phyloP scores from a whole-genome alignment of 2,329 filamentous ascomycete species.

The Akanthomyces muscarius region DNA sequence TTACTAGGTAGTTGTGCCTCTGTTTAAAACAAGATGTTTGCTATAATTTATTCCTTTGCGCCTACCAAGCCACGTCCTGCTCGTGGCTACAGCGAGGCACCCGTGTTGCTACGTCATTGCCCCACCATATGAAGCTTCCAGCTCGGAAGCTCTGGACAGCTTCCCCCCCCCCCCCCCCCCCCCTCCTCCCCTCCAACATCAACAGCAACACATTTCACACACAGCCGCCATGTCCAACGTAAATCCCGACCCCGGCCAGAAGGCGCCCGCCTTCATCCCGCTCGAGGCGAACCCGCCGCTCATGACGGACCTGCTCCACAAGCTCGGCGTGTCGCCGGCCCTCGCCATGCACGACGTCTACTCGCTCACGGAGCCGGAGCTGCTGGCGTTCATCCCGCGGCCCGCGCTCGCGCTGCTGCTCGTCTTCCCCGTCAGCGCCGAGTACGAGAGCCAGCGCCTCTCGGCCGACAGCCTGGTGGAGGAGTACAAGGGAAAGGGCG shows the following conservation, averaged over 20 bases:
- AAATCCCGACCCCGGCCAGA: constrained; percentile 37
- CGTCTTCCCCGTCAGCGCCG: constrained; percentile 78
- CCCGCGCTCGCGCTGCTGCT: constrained; percentile 85
- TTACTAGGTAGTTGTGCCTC: neutral
- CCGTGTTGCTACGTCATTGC: constrained; percentile 9
- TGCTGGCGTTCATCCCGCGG: constrained; percentile 82
- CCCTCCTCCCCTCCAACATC: neutral
- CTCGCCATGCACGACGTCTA: constrained; percentile 88
- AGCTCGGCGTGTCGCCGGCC: constrained; percentile 74
- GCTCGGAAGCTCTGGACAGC: neutral
- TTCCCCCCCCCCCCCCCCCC: neutral
- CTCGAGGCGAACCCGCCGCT: constrained; percentile 79
- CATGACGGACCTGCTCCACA: constrained; percentile 77
- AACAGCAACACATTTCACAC: neutral
- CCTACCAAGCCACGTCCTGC: neutral
- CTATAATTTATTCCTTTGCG: neutral
- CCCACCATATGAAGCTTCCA: constrained; percentile 15
- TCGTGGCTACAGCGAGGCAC: neutral
- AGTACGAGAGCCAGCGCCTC: constrained; percentile 72
- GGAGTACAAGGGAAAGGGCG: constrained; percentile 65
- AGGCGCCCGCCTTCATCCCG: constrained; percentile 50
- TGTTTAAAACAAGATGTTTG: neutral
- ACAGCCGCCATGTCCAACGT: constrained; percentile 31
- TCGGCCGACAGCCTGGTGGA: constrained; percentile 63
- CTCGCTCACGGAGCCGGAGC: constrained; percentile 78